Evolutionary conservation across 805 yeast genomes (phyloP).

Genomic region (Cyberlindnera mrakii): DNA sequence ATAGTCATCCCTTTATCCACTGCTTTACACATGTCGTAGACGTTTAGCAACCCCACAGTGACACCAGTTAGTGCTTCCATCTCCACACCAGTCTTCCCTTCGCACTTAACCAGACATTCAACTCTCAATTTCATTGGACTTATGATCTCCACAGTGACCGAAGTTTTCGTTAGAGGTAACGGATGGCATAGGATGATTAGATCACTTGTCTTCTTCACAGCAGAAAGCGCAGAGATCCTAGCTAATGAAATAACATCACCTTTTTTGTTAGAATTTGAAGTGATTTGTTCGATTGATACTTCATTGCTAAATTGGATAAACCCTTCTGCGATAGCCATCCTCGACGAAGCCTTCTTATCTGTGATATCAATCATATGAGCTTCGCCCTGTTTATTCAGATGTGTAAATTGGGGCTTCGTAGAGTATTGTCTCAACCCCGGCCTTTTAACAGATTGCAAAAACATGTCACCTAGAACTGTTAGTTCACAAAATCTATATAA

Average conservation of each 20-base stretch:
- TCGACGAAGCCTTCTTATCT: constrained; percentile 31
- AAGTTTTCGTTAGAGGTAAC: constrained; percentile 34
- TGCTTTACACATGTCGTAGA: constrained; percentile 57
- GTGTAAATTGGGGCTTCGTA: constrained; percentile 25
- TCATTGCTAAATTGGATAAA: constrained; percentile 32
- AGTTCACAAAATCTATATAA: not conserved
- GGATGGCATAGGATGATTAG: constrained; percentile 50
- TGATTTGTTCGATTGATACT: constrained; percentile 27
- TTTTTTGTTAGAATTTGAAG: constrained; percentile 35
- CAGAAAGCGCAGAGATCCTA: constrained; percentile 47
- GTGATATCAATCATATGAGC: constrained; percentile 45
- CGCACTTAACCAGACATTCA: constrained; percentile 36
- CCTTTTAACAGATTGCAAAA: not conserved
- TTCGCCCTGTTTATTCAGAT: constrained; percentile 34
- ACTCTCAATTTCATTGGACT: constrained; percentile 24
- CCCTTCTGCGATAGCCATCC: constrained; percentile 41
- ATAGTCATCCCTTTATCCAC: constrained; percentile 45
- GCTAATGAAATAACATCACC: constrained; percentile 47
- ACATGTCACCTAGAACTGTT: not conserved
- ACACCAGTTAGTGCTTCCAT: constrained; percentile 51
- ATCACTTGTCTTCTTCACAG: constrained; percentile 39
- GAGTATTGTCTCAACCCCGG: not conserved
- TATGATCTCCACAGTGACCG: constrained; percentile 26
- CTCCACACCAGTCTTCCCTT: constrained; percentile 51
- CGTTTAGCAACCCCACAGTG: constrained; percentile 36